Percentiles rank a stretch among this genome's conserved stretches.
Conservation (phyloP, 352 stramenopile genomes). For the Phytophthora fragariaefolia region DNA sequence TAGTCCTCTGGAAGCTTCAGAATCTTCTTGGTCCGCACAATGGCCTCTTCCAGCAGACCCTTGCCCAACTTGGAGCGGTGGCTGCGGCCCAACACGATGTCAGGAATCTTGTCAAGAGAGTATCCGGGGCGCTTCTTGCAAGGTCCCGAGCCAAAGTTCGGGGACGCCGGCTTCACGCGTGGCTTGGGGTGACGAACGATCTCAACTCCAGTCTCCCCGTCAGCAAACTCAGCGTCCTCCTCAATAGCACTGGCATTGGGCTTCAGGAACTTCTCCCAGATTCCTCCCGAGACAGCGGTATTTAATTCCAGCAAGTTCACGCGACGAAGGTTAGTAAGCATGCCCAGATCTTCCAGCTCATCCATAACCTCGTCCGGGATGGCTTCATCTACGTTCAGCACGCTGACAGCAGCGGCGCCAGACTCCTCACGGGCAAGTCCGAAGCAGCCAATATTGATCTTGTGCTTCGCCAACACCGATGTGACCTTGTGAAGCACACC, state of each 20-base stretch:
- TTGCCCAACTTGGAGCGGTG: slow-evolving; percentile 99
- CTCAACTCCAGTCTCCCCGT: slow-evolving; percentile 43
- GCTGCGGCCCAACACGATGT: slow-evolving; percentile 92
- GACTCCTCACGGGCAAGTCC: slow-evolving; percentile 80
- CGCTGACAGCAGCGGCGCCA: slow-evolving; percentile 77
- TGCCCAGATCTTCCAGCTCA: slow-evolving; percentile 71
- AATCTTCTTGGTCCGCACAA: slow-evolving; percentile 95
- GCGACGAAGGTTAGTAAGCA: slow-evolving; percentile 87
- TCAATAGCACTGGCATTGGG: slow-evolving; percentile 39
- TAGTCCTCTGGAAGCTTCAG: slow-evolving; percentile 96
- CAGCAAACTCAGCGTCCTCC: slow-evolving; percentile 23
- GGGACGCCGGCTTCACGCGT: slow-evolving; percentile 75
- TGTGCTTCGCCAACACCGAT: slow-evolving; percentile 89
- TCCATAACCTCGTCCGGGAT: slow-evolving; percentile 88
- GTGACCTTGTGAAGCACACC: slow-evolving; percentile 95
- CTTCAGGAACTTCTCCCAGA: slow-evolving; percentile 73
- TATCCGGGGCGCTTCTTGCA: slow-evolving; percentile 99
- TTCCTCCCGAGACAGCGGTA: slow-evolving; percentile 48
- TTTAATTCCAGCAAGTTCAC: slow-evolving; percentile 86
- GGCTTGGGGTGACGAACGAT: slow-evolving; percentile 76
- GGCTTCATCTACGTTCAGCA: slow-evolving; percentile 91
- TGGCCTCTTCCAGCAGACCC: slow-evolving; percentile 94
- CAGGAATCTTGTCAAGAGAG: slow-evolving; percentile 88
- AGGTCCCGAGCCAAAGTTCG: slow-evolving; percentile 98
- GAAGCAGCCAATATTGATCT: slow-evolving; percentile 97